phyloP scores from a whole-genome alignment of 2,329 filamentous ascomycete genomes.

The Xylariaceae sp. region DNA sequence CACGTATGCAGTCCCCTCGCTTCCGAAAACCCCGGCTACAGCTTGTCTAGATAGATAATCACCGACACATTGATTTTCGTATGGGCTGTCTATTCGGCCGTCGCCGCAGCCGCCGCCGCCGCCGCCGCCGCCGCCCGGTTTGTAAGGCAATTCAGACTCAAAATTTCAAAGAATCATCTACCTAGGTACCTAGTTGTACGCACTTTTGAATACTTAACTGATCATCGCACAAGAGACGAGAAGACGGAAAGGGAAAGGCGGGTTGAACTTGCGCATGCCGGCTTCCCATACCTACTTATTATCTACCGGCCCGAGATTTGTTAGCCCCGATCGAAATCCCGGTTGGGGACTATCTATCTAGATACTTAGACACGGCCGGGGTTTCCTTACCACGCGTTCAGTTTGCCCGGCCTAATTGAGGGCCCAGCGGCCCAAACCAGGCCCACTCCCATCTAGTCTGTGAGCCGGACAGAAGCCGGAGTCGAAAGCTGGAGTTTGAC shows the following conservation, averaged over 20 bases:
- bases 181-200: too few relatives aligned
- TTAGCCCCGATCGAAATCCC: not conserved
- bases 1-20: slow-evolving; percentile 4
- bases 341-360: not conserved
- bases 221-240: too few relatives aligned
- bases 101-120: too few relatives aligned
- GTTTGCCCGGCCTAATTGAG: not conserved
- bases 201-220: too few relatives aligned
- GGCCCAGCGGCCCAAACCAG: not conserved
- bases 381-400: not conserved
- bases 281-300: too few relatives aligned
- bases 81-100: not conserved
- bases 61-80: not conserved
- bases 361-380: not conserved
- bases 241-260: too few relatives aligned
- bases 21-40: not conserved
- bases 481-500: not conserved
- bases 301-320: not conserved
- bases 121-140: too few relatives aligned
- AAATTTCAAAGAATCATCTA: too few relatives aligned
- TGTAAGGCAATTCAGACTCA: too few relatives aligned
- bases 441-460: not conserved
- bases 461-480: not conserved
- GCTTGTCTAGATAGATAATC: not conserved
- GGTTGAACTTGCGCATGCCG: too few relatives aligned